Percentiles rank a stretch among this genome's conserved stretches.
These are phyloP conservation scores for Ascobolus immersus DNA, from an alignment of 495 filamentous ascomycete genomes.

Conservation along the genomic window DNA sequence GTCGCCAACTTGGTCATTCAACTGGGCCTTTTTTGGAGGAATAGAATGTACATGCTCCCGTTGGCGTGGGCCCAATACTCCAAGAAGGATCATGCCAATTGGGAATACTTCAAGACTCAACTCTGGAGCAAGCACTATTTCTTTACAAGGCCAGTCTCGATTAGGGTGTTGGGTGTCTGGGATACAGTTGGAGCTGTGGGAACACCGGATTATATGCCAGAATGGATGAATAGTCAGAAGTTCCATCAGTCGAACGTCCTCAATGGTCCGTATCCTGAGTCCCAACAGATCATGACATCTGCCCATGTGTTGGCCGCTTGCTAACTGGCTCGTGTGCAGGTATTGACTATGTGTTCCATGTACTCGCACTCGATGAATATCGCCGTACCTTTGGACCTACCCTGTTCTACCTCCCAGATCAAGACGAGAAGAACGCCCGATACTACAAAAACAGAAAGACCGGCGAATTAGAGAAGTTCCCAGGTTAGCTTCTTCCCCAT, in stretches of 20 bases:
- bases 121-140: no score
- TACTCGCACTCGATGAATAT: conserved; percentile 31
- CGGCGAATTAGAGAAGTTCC: no score
- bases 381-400: conserved; percentile 28
- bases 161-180: conserved; percentile 32
- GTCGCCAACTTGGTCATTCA: conserved; percentile 29
- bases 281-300: no score
- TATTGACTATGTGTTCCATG: conserved; percentile 34
- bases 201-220: conserved; percentile 17
- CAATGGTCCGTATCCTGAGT: conserved; percentile 3
- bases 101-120: conserved; percentile 1
- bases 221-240: conserved; percentile 6
- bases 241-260: conserved; percentile 6
- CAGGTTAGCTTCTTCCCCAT: no score
- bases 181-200: conserved; percentile 31
- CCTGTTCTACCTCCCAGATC: conserved; percentile 26
- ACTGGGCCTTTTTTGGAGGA: conserved; percentile 20
- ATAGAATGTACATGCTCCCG: conserved; percentile 16
- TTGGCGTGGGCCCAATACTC: conserved; percentile 14
- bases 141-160: no score
- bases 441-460: no score
- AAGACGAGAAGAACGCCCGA: no score
- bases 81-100: background rate
- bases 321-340: conserved; percentile 13
- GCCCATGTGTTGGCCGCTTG: background rate